A percentile compares a stretch with the other conserved stretches of the same genome.
Conservation (phyloP, 2,329 filamentous ascomycete genomes). For the Neodidymelliopsis sp. region DNA sequence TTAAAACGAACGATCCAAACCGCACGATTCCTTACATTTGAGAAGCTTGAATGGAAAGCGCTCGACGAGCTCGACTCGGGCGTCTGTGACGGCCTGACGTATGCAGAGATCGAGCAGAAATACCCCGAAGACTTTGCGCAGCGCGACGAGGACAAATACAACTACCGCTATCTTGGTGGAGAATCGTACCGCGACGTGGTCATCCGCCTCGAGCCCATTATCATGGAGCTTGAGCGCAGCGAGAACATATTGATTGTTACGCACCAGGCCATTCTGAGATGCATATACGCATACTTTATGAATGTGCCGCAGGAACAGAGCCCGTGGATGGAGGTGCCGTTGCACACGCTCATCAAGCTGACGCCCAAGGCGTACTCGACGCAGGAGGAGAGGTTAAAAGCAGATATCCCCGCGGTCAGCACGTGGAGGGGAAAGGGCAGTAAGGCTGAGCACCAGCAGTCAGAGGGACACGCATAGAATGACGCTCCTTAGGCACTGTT, state of each 20-base stretch:
- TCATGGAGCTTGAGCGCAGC: constrained; percentile 96
- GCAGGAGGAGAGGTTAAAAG: constrained; percentile 84
- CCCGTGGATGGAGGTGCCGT: constrained; percentile 97
- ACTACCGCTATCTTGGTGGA: constrained; percentile 96
- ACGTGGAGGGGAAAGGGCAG: constrained; percentile 96
- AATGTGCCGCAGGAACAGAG: constrained; percentile 91
- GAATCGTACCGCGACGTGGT: constrained; percentile 97
- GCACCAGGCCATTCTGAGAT: constrained; percentile 93
- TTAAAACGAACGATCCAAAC: constrained; percentile 89
- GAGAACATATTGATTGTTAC: constrained; percentile 99
- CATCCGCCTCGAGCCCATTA: constrained; percentile 96
- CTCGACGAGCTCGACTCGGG: constrained; percentile 96
- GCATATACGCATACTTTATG: constrained; percentile 99
- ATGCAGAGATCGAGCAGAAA: constrained; percentile 88
- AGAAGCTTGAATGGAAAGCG: constrained; percentile 98
- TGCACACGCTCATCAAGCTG: constrained; percentile 95
- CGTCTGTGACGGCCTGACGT: constrained; percentile 95
- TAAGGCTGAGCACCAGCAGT: constrained; percentile 80
- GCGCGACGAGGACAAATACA: constrained; percentile 98
- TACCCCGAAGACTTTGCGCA: constrained; percentile 96
- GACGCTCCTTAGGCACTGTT: constrained; percentile 17
- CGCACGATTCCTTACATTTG: constrained; percentile 85
- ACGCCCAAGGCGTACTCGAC: constrained; percentile 95
- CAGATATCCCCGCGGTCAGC: constrained; percentile 93
- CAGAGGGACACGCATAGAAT: constrained; percentile 26